Evolutionary conservation across 768 basidiomycete genomes (phyloP).

Genomic region (Suillus brevipes): DNA sequence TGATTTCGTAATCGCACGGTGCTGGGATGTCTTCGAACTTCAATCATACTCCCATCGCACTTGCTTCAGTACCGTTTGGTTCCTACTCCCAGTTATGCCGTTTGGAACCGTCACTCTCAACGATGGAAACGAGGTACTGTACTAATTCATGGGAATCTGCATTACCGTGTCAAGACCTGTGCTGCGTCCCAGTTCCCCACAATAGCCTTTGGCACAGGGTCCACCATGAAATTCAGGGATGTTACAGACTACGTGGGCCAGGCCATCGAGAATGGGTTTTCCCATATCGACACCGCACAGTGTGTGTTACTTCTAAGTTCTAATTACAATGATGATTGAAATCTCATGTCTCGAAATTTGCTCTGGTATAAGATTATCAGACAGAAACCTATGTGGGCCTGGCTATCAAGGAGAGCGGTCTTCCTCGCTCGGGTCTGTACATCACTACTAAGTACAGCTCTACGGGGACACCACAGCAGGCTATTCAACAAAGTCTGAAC

Average conservation of each 20-base stretch:
- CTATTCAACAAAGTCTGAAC: constrained; percentile 47
- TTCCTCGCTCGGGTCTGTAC: constrained; percentile 46
- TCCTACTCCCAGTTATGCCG: constrained; percentile 33
- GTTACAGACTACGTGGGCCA: constrained; percentile 54
- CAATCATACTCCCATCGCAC: too few species aligned
- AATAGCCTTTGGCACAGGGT: constrained; percentile 64
- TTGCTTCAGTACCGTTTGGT: neutral
- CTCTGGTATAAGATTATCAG: constrained; percentile 23
- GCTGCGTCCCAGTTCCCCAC: constrained; percentile 47
- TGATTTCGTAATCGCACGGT: neutral
- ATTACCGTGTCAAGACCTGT: neutral
- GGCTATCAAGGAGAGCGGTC: constrained; percentile 48
- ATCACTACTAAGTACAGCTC: constrained; percentile 58
- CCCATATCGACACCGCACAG: constrained; percentile 64
- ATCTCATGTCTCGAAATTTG: neutral
- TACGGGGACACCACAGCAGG: constrained; percentile 37
- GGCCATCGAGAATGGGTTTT: constrained; percentile 60
- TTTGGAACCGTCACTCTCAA: constrained; percentile 40
- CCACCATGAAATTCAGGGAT: constrained; percentile 42
- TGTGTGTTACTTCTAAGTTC: constrained; percentile 30
- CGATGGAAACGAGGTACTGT: constrained; percentile 40
- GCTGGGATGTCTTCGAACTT: neutral
- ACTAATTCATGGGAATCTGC: constrained; percentile 2
- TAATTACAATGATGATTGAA: constrained; percentile 4
- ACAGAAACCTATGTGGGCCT: constrained; percentile 37